phyloP scores from a whole-genome alignment of 192 early-diverging fungal species.

The Backusella psychrophila region DNA sequence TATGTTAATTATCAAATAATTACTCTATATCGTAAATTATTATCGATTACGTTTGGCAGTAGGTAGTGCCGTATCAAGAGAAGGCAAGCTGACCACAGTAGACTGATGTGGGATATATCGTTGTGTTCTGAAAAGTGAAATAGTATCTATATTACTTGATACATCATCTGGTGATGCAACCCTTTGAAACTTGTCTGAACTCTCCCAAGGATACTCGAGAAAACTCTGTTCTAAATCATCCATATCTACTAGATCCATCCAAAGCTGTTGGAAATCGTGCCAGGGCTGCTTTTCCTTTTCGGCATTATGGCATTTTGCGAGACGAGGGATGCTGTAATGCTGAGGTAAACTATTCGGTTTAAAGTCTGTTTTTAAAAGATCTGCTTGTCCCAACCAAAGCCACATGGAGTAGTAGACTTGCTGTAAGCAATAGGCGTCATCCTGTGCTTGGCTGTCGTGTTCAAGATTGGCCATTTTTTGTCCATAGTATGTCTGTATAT shows the following conservation, averaged over 20 bases:
- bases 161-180: not conserved
- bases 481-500: slow-evolving; percentile 38
- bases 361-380: slow-evolving; percentile 20
- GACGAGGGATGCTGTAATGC: slow-evolving; percentile 26
- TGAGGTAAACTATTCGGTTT: slow-evolving; percentile 27
- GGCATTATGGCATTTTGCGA: slow-evolving; percentile 27
- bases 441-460: not conserved
- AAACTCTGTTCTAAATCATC: slow-evolving; percentile 8
- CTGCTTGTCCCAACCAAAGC: slow-evolving; percentile 44
- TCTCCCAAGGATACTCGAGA: slow-evolving; percentile 16
- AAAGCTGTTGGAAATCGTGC: slow-evolving; percentile 25
- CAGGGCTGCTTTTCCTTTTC: slow-evolving; percentile 17
- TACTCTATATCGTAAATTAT: not conserved
- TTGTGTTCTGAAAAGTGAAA: not conserved
- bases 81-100: not conserved
- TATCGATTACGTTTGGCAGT: not conserved
- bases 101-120: not conserved
- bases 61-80: not conserved
- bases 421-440: slow-evolving; percentile 28
- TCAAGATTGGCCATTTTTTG: slow-evolving; percentile 11
- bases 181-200: slow-evolving; percentile 1
- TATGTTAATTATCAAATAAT: not conserved
- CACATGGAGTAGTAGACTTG: slow-evolving; percentile 47
- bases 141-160: not conserved
- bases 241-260: slow-evolving; percentile 37